These are phyloP conservation scores for Penicillium angulare DNA, from an alignment of 495 filamentous ascomycete species.

Conservation along the genomic window DNA sequence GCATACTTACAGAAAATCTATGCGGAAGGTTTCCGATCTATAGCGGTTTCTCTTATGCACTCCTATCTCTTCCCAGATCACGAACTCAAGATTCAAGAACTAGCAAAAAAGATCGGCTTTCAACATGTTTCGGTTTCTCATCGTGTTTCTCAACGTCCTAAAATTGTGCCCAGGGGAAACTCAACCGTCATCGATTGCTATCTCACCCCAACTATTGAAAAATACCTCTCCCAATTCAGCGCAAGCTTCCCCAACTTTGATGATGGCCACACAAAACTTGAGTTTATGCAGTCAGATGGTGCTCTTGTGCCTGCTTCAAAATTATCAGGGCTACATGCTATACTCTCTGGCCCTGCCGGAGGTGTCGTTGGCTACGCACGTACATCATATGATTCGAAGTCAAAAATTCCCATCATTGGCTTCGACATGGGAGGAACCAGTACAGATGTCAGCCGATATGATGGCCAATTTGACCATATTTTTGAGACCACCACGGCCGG, in stretches of 20 bases:
- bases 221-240: conserved; percentile 22
- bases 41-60: conserved; percentile 81
- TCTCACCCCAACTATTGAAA: conserved; percentile 13
- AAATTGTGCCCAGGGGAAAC: conserved; percentile 51
- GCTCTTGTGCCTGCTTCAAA: conserved; percentile 73
- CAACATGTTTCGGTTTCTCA: conserved; percentile 62
- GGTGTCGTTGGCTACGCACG: conserved; percentile 36
- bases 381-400: conserved; percentile 47
- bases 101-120: conserved; percentile 76
- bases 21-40: conserved; percentile 61
- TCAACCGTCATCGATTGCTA: conserved; percentile 14
- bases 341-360: conserved; percentile 77
- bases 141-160: conserved; percentile 53
- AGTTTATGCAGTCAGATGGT: conserved; percentile 85
- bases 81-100: conserved; percentile 63
- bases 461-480: conserved; percentile 85
- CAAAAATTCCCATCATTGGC: conserved; percentile 69
- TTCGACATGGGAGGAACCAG: conserved; percentile 79
- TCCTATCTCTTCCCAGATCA: conserved; percentile 79
- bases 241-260: conserved; percentile 57
- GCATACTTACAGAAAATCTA: conserved; percentile 59
- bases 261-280: not conserved
- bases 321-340: conserved; percentile 76
- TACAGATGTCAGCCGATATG: conserved; percentile 86
- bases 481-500: conserved; percentile 92